A percentile compares a stretch with the other conserved stretches of the same genome.
Evolutionary conservation across 495 filamentous ascomycete genomes (phyloP).

Genomic region (Penicillium antarcticum): DNA sequence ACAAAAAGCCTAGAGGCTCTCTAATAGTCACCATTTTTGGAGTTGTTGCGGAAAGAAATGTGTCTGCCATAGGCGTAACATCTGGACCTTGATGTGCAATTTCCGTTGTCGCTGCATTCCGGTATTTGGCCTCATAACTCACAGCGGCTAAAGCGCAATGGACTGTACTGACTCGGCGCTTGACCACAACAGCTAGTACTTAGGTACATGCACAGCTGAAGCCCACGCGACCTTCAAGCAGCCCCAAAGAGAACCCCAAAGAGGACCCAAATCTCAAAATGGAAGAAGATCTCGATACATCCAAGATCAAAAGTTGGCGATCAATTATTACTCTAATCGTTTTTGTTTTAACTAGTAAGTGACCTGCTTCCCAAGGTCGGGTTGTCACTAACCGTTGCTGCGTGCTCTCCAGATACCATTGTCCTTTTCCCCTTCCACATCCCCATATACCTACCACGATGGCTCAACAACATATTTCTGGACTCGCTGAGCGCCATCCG

Average conservation of each 20-base stretch:
- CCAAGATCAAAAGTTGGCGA: conserved; percentile 52
- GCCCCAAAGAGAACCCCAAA: neutral
- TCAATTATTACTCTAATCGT: conserved; percentile 63
- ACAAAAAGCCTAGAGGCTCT: neutral
- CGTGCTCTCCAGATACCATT: conserved; percentile 47
- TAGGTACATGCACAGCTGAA: neutral
- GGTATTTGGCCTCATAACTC: conserved; percentile 2
- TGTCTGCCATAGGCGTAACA: neutral
- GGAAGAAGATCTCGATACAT: conserved; percentile 44
- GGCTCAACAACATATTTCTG: conserved; percentile 37
- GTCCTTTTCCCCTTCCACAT: conserved; percentile 64
- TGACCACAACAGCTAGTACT: neutral
- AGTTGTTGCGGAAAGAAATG: conserved; percentile 1
- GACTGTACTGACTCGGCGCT: neutral
- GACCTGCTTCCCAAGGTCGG: neutral
- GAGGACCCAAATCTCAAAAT: conserved; percentile 20
- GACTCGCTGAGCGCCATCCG: conserved; percentile 41
- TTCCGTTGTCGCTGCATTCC: conserved; percentile 4
- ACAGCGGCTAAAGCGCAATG: neutral
- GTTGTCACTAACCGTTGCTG: conserved; percentile 2
- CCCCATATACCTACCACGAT: conserved; percentile 51
- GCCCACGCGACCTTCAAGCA: neutral
- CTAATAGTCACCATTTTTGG: neutral
- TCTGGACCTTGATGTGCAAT: neutral
- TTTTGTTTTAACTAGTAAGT: conserved; percentile 62